Base-by-base conservation (phyloP, 495 filamentous ascomycete species). In the Paragyromitra xinjiangensis region DNA sequence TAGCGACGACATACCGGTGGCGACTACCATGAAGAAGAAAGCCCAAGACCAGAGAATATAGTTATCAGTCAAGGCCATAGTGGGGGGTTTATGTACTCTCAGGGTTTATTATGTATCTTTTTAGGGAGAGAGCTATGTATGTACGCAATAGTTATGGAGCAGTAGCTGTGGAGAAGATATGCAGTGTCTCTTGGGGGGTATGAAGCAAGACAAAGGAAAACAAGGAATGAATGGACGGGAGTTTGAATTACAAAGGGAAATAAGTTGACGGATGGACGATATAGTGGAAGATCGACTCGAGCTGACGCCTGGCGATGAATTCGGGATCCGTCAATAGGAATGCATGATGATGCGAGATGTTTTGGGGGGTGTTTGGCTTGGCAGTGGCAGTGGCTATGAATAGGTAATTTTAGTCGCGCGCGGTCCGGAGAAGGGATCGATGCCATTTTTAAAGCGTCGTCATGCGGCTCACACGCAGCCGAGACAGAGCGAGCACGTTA, bases 11-110 rank as follows among this genome's bases (percentile, higher is more conserved):
- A 72, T 86, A 92, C 90, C 86, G 24, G 89, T 90, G 26, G 88
- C 87, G 65, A 87, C 81, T 65, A 93, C 75, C 79, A 94, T 85
- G 77, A 90, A 85, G 37, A 88, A 81, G 81, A 95, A 87, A 75
- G 88, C 86, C 65, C 92, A 83, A 70, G 88, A 87, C 87, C 94
- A 98, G 84, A 97, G 88, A 73, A 97, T 80, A 85, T 93, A 94
- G 68, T 71, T 81, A 50, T 82, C 74, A 26, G 74, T 69, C 58
- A 81, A 59, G 58, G 64, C 74, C 70, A 81, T 81, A 39, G 19
- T 26, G 65, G 74, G 58, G 34, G 58, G 26, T 61, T 61, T 61
- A 61, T 37, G 58, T 61, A 61, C 58, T 61, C 58, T 8, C n/a
- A 12, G 6, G 24, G 12, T 26, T 22, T 56, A 29, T 56, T 48